phyloP scores from a whole-genome alignment of 2,329 filamentous ascomycete species.

The Trichoderma harzianum region DNA sequence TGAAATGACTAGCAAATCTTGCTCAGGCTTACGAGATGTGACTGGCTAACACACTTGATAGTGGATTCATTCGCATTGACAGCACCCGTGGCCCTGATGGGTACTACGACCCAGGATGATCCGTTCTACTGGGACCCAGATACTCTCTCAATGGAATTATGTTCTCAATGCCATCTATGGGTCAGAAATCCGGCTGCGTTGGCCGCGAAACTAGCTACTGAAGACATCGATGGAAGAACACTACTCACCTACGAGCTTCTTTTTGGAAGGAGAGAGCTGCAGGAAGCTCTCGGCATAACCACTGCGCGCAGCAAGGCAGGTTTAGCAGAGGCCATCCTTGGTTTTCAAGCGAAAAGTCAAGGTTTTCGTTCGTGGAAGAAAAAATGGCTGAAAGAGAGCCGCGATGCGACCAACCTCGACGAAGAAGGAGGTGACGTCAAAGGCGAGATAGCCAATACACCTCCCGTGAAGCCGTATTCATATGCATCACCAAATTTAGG shows the following conservation, averaged over 20 bases:
- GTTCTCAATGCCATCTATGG: constrained; percentile 51
- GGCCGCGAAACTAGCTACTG: constrained; percentile 52
- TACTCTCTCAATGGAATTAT: constrained; percentile 64
- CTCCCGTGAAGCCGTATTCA: background rate
- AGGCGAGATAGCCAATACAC: too few relatives aligned
- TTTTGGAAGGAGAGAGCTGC: constrained; percentile 48
- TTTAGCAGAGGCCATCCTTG: constrained; percentile 55
- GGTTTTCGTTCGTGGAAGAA: constrained; percentile 41
- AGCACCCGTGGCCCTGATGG: constrained; percentile 26
- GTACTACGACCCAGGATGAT: constrained; percentile 44
- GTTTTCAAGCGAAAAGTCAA: constrained; percentile 51
- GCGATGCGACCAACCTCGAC: background rate
- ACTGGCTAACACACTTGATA: background rate
- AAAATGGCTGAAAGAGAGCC: constrained; percentile 20
- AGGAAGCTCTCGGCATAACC: constrained; percentile 53
- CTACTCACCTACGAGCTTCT: constrained; percentile 57
- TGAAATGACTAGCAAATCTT: background rate
- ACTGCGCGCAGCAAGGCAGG: constrained; percentile 56
- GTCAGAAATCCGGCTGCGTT: constrained; percentile 48
- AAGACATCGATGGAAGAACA: constrained; percentile 63
- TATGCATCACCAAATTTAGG: background rate
- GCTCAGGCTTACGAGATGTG: background rate
- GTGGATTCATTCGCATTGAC: constrained; percentile 4
- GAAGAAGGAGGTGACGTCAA: background rate
- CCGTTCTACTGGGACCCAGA: constrained; percentile 73